Evolutionary conservation across 495 filamentous ascomycete species (phyloP).

Genomic region (Penicillium coffeae): DNA sequence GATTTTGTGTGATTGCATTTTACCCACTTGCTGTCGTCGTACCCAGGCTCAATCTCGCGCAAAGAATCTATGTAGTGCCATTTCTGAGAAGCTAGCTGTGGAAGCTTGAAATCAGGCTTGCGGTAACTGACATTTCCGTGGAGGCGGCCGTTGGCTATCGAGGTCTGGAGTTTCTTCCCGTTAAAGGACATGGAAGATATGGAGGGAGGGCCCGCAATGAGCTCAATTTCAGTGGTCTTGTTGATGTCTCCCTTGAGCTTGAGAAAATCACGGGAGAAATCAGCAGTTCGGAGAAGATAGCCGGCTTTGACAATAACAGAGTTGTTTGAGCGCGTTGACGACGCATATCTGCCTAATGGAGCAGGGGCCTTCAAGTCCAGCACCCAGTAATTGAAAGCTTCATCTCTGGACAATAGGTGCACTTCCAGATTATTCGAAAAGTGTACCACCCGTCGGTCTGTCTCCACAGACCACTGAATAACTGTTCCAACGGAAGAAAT

Average conservation of each 20-base stretch:
- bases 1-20: constrained; percentile 41
- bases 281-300: not conserved
- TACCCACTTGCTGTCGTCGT: constrained; percentile 58
- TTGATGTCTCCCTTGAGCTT: not conserved
- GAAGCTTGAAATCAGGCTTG: not conserved
- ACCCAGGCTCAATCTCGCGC: constrained; percentile 52
- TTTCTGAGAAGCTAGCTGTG: not conserved
- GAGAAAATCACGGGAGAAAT: not conserved
- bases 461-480: not conserved
- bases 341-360: not conserved
- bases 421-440: not conserved
- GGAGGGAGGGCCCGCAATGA: not conserved
- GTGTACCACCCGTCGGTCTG: not conserved
- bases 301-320: not conserved
- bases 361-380: not conserved
- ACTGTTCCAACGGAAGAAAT: not conserved
- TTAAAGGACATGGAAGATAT: not conserved
- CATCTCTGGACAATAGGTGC: not conserved
- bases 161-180: not conserved
- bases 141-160: not conserved
- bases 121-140: not conserved
- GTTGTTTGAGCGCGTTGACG: not conserved
- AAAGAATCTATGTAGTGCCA: constrained; percentile 19
- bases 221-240: not conserved
- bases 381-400: not conserved